These are phyloP conservation scores for Ulvella scutata DNA, from an alignment of 139 green algal genomes.

Conservation along the genomic window DNA sequence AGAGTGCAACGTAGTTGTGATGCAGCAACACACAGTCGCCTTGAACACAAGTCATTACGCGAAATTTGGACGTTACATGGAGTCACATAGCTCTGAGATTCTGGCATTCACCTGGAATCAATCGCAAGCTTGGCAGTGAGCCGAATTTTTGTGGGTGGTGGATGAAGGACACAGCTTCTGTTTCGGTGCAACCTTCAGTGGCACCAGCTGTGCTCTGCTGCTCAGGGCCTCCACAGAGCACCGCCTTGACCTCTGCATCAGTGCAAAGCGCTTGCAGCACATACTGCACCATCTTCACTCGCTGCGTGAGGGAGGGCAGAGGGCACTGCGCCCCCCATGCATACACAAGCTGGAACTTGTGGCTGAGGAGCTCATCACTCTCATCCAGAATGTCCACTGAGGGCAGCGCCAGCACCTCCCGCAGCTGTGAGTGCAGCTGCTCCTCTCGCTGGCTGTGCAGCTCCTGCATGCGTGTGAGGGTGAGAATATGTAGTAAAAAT, in stretches of 20 bases:
- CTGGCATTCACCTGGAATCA: no score
- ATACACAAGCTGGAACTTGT: slow-evolving; percentile 30
- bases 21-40: no score
- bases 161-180: no score
- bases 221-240: no score
- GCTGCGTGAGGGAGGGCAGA: slow-evolving; percentile 8
- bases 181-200: no score
- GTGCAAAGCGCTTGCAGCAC: slow-evolving; percentile 10
- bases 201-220: no score
- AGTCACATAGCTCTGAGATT: no score
- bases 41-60: no score
- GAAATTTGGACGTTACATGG: no score
- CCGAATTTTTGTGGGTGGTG: no score
- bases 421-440: slow-evolving; percentile 9
- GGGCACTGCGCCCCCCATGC: slow-evolving; percentile 9
- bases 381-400: slow-evolving; percentile 43
- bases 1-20: no score
- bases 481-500: not conserved
- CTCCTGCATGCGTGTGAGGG: not conserved
- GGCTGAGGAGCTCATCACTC: slow-evolving; percentile 34
- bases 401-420: slow-evolving; percentile 9
- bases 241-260: not conserved
- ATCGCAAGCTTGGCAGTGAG: no score
- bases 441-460: not conserved
- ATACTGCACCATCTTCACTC: slow-evolving; percentile 12